Evolutionary conservation across 495 filamentous ascomycete species (phyloP), one percentile per base, ranked within the genome.

Genomic region (Clohesyomyces aquaticus): DNA sequence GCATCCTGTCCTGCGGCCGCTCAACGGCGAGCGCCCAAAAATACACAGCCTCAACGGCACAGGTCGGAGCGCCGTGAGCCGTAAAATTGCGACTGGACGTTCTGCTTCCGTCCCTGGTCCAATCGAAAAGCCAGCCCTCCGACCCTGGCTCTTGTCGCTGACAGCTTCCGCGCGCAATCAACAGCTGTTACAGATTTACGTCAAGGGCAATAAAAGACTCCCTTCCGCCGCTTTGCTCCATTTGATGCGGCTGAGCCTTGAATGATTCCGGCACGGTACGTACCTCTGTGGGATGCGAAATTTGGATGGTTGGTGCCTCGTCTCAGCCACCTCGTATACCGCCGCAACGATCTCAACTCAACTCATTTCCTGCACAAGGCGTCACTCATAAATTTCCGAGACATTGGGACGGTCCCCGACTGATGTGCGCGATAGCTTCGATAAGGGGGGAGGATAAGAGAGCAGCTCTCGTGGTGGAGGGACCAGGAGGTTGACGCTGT

Each of bases 71-170:
- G 28, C 10, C 38, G 55, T 29, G 38, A 21, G 12, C 10, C n/a
- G 12, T 42, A 11, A 50, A 50, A 59, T 59, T 59, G 56, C 56
- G 56, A 49, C 56, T 50, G 26, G 38, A 49, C 45, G 23, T 9
- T 21, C 21, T 23, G 4, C 21, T 55, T 41, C 53, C 53, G 3
- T 29, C 38, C 16, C 22, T 43, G 18, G 19, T 38, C 11, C 19
- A 25, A 27, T 27, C 9, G 19, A 22, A 47, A 28, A n/a, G 8
- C 14, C 9, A 38, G 23, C 52, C n/a, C n/a, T 47, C 43, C 14
- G 9, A 18, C 49, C 8, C 49, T 23, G 52, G 52, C 52, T n/a
- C n/a, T n/a, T n/a, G n/a, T n/a, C n/a, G n/a, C n/a, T n/a, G n/a
- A n/a, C n/a, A n/a, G n/a, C n/a, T n/a, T n/a, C n/a, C n/a, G n/a